Percentiles rank a stretch among this genome's conserved stretches.
Evolutionary conservation across 129 eudicot species (phyloP).

Genomic region (Ambrosia artemisiifolia): DNA sequence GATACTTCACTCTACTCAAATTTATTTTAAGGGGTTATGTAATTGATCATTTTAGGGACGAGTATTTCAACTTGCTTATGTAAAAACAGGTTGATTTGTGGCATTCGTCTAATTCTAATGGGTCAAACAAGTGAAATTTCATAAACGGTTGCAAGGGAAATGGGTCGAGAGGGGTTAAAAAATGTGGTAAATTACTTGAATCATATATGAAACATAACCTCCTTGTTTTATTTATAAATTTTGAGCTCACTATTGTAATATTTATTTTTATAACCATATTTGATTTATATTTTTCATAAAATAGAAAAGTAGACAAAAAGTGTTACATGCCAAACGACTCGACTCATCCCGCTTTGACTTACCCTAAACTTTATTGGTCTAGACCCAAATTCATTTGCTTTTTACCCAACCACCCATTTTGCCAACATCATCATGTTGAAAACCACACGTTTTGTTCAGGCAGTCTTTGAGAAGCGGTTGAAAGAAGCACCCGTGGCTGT

Average conservation of each 20-base stretch:
- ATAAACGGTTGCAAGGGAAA: background rate
- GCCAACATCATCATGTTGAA: background rate
- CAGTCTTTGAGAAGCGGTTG: conserved; percentile 77
- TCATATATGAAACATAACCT: too few relatives aligned
- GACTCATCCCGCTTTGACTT: background rate
- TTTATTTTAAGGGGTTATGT: background rate
- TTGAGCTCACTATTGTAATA: too few relatives aligned
- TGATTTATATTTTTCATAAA: background rate
- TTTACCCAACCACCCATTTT: background rate
- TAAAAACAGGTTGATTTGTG: background rate
- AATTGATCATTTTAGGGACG: background rate
- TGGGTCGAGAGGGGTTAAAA: background rate
- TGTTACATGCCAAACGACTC: background rate
- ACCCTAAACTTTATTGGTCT: background rate
- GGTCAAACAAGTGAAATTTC: background rate
- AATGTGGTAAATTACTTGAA: too few relatives aligned
- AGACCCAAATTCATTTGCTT: background rate
- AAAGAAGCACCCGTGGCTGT: conserved; percentile 72
- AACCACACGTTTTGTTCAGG: conserved; percentile 33
- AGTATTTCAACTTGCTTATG: background rate
- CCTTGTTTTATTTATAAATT: too few relatives aligned
- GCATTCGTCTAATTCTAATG: background rate
- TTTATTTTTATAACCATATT: too few relatives aligned
- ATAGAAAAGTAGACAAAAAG: background rate
- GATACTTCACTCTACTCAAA: conserved; percentile 5